phyloP scores from a whole-genome alignment of 768 basidiomycete species.

The Paxillus rubicundulus region DNA sequence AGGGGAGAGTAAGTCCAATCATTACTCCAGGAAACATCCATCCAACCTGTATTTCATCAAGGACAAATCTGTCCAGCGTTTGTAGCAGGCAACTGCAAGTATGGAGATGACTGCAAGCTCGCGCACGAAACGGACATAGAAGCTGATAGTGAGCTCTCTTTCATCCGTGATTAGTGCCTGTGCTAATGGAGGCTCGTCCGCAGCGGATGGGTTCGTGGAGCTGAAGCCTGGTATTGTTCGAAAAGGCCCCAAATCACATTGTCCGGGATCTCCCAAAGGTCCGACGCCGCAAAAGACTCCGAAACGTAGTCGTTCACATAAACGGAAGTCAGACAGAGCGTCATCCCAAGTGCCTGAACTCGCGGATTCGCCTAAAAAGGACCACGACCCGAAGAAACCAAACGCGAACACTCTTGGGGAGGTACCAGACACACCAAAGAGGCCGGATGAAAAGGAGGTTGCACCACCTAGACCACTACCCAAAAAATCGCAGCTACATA shows the following conservation, averaged over 20 bases:
- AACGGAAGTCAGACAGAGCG: slow-evolving; percentile 7
- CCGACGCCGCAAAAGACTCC: neutral
- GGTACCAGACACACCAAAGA: neutral
- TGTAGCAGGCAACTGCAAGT: slow-evolving; percentile 20
- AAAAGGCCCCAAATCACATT: neutral
- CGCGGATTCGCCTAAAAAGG: neutral
- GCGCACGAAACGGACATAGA: slow-evolving; percentile 28
- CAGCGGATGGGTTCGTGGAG: slow-evolving; percentile 20
- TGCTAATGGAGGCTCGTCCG: neutral
- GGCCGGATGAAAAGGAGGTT: neutral
- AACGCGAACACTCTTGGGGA: neutral
- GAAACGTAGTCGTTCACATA: slow-evolving; percentile 9
- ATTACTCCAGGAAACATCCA: neutral
- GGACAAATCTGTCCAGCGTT: slow-evolving; percentile 28
- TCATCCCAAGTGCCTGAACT: neutral
- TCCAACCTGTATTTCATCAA: slow-evolving; percentile 5
- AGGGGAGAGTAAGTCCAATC: slow-evolving; percentile 29
- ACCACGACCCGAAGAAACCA: neutral
- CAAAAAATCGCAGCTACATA: slow-evolving; percentile 14
- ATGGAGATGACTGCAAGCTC: slow-evolving; percentile 28
- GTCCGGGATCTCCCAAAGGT: neutral
- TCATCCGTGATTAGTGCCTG: neutral
- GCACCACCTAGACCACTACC: neutral
- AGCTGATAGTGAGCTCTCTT: slow-evolving; percentile 19
- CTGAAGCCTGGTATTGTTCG: neutral